Evolutionary conservation across 176 grass and related monocot genomes (phyloP).

Genomic region (Lolium multiflorum): DNA sequence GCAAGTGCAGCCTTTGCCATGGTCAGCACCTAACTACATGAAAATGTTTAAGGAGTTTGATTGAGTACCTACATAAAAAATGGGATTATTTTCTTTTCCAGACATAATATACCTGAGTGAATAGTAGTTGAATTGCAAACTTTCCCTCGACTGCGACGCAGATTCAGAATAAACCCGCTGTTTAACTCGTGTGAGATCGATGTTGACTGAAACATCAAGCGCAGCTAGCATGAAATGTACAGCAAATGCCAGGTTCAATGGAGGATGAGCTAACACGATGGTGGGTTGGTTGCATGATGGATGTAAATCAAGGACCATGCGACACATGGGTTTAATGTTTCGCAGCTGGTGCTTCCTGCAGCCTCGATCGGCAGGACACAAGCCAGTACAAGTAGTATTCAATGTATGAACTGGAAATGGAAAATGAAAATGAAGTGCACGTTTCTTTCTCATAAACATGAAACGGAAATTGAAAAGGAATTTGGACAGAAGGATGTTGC

Average conservation of each 20-base stretch:
- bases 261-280: not conserved
- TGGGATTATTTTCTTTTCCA: slow-evolving; percentile 5
- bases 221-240: slow-evolving; percentile 48
- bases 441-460: not conserved
- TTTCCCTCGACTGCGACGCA: not conserved
- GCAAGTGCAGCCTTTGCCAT: slow-evolving; percentile 41
- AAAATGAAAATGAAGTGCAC: not conserved
- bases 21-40: slow-evolving; percentile 33
- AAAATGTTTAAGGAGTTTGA: slow-evolving; percentile 2
- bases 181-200: slow-evolving; percentile 39
- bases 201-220: slow-evolving; percentile 46
- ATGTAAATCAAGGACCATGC: slow-evolving; percentile 49
- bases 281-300: slow-evolving; percentile 45
- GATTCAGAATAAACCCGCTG: slow-evolving; percentile 36
- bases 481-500: not conserved
- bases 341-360: slow-evolving; percentile 49
- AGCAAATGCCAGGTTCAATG: slow-evolving; percentile 53
- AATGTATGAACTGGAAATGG: slow-evolving; percentile 41
- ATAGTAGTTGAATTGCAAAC: not conserved
- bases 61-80: slow-evolving; percentile 5
- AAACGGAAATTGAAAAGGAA: not conserved
- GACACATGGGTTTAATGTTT: slow-evolving; percentile 54
- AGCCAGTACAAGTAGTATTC: slow-evolving; percentile 46
- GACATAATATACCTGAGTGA: not conserved
- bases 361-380: slow-evolving; percentile 31